Conservation (phyloP, 306 rosid species). For the Alnus rubra region DNA sequence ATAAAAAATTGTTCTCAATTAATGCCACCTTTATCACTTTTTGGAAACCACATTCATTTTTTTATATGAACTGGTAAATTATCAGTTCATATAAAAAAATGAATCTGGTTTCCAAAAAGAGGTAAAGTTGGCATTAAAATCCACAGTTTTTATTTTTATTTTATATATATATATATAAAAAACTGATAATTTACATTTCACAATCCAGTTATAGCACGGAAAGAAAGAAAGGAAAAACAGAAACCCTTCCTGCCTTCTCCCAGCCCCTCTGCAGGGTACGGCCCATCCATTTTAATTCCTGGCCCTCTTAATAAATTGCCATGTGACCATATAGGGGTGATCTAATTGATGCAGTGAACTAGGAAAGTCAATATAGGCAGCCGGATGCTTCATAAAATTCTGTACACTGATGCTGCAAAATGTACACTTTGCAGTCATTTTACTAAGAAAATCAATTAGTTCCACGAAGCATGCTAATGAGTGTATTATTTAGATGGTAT, state of each 20-base stretch:
- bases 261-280: neutral
- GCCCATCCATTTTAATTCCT: neutral
- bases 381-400: neutral
- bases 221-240: neutral
- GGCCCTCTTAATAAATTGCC: neutral
- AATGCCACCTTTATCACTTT: neutral
- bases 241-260: neutral
- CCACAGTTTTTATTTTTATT: too few relatives aligned
- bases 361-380: neutral
- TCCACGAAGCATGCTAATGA: too few relatives aligned
- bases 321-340: constrained; percentile 12
- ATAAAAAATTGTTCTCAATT: neutral
- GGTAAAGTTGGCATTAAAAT: neutral
- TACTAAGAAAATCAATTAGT: too few relatives aligned
- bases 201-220: neutral
- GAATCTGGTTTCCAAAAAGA: too few relatives aligned
- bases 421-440: too few relatives aligned
- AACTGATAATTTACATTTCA: neutral
- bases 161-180: too few relatives aligned
- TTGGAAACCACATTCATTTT: neutral
- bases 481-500: too few relatives aligned
- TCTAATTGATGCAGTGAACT: constrained; percentile 7
- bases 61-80: neutral
- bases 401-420: too few relatives aligned
- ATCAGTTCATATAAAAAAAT: neutral